Percentiles rank a stretch among this genome's conserved stretches.
These are phyloP conservation scores for Eucalyptus tenuipes DNA, from an alignment of 345 rosid species.

Conservation along the genomic window DNA sequence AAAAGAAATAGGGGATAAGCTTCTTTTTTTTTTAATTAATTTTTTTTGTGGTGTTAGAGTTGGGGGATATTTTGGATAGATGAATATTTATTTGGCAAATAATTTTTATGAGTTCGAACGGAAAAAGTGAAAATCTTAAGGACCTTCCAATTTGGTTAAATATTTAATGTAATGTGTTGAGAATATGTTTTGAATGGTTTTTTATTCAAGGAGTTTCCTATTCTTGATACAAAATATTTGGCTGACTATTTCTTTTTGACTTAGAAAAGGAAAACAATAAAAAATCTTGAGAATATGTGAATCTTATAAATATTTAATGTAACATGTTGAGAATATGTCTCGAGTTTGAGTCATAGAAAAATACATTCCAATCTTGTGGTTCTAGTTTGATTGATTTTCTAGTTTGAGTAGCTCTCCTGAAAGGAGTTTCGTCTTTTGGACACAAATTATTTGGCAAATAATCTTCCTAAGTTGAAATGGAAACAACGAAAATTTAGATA, in stretches of 20 bases:
- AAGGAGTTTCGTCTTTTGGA: background rate
- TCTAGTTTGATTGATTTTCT: background rate
- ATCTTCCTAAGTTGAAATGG: background rate
- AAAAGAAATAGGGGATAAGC: background rate
- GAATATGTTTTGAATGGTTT: background rate
- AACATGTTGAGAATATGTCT: background rate
- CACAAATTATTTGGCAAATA: background rate
- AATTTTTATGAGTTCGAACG: background rate
- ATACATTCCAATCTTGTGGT: background rate
- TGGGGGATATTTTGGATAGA: background rate
- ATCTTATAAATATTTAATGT: background rate
- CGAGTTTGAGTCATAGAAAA: background rate
- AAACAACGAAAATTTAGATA: background rate
- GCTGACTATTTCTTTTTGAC: background rate
- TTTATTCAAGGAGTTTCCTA: background rate
- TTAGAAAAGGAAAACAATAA: background rate
- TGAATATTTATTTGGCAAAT: background rate
- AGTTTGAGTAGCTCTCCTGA: background rate
- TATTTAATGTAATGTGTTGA: background rate
- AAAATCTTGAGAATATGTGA: background rate
- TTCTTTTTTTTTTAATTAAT: background rate
- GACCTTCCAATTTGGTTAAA: background rate
- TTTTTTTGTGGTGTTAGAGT: background rate
- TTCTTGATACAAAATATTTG: background rate
- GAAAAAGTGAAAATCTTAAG: background rate